These are phyloP conservation scores for Aspergillus caelatus DNA, from an alignment of 2,329 filamentous ascomycete genomes.

Conservation along the genomic window DNA sequence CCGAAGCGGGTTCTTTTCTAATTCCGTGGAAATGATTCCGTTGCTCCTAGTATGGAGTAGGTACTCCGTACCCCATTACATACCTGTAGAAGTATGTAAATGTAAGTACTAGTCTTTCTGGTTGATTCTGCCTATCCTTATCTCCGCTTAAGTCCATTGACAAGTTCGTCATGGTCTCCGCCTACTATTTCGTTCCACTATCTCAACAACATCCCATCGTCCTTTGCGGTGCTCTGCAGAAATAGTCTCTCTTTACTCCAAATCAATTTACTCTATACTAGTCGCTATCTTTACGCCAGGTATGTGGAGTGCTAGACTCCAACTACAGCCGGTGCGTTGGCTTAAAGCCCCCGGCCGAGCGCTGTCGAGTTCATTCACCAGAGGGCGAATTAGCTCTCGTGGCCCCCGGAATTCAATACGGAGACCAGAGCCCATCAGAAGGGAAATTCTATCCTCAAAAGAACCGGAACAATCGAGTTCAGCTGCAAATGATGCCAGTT, in stretches of 20 bases:
- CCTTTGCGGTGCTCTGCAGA: conserved; percentile 19
- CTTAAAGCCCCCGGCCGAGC: conserved; percentile 25
- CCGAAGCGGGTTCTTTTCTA: not conserved
- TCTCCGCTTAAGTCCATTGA: conserved; percentile 32
- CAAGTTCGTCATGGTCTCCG: conserved; percentile 19
- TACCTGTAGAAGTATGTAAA: not conserved
- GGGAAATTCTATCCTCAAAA: conserved; percentile 9
- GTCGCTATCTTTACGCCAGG: not conserved
- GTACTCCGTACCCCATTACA: not conserved
- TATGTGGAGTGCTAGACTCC: conserved; percentile 37
- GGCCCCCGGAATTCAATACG: conserved; percentile 35
- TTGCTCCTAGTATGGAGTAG: not conserved
- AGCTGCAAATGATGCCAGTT: conserved; percentile 30
- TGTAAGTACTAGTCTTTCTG: not conserved
- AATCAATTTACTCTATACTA: not conserved
- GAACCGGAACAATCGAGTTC: conserved; percentile 10
- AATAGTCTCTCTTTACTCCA: not conserved
- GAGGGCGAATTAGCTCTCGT: conserved; percentile 27
- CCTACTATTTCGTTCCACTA: conserved; percentile 1
- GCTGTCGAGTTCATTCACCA: conserved; percentile 30
- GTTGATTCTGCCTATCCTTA: conserved; percentile 20
- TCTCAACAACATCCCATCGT: conserved; percentile 7
- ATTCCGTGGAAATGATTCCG: not conserved
- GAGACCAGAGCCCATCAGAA: conserved; percentile 27
- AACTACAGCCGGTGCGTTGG: conserved; percentile 23